Base-by-base conservation (phyloP, 2,329 filamentous ascomycete genomes). In the Fusarium anthophilum region DNA sequence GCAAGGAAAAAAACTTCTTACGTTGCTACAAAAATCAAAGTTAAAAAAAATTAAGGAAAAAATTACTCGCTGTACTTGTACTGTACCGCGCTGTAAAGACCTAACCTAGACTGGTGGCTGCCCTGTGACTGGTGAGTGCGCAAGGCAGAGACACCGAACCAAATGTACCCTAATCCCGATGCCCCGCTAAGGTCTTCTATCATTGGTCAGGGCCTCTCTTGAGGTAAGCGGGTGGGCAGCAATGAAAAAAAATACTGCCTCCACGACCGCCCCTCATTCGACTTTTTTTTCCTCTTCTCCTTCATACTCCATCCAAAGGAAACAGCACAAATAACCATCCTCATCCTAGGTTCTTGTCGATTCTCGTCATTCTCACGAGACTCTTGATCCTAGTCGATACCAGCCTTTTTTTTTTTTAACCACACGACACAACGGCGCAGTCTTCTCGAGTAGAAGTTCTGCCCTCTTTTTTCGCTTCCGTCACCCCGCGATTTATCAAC, bases 381-480 rank as follows among this genome's bases (percentile, higher is more conserved):
- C 84, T 82, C 79, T 81, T 80, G 83, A 83, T 82, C 88, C 86
- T 88, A 87, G 84, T 79, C 76, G 80, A 81, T 70, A 82, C 63
- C 69, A 76, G 63, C 6, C 6, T 47, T 22, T 30, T 76, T 79
- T 77, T 55, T 76, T 79, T 61, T 78, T 70, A 66, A 73, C n/a
- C 47, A 60, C 59, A 58, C 66, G 59, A 70, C 43, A 76, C 60
- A 63, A 77, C 68, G 71, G 76, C 76, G 79, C 82, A 82, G 80
- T 74, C 79, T 82, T 82, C 79, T 76, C 71, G 26, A 69, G 66
- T 61, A 79, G 80, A 78, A 82, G 78, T 74, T 74, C 80, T 83
- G 82, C 78, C 73, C 79, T 83, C 81, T 81, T 82, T 83, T 70
- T 70, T 76, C 72, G 58, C 71, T 74, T 70, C 70, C 73, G 73